Percentiles rank a stretch among this genome's conserved stretches.
Evolutionary conservation across 1,139 yeast genomes (phyloP).

Genomic region (Blastobotrys petasosporus): DNA sequence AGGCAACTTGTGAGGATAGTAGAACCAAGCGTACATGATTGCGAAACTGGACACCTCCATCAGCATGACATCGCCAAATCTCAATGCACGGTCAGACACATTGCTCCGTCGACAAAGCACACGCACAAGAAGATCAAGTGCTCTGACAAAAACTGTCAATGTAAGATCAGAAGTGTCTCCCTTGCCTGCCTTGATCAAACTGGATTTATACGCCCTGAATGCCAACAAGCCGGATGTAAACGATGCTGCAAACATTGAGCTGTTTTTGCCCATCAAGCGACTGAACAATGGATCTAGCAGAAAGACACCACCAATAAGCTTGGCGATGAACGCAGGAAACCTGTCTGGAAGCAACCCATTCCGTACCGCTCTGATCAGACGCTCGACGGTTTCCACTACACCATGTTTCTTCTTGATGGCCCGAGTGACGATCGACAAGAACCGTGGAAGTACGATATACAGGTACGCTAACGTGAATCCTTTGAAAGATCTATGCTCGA

Average conservation of each 20-base stretch:
- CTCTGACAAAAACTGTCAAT: conserved; percentile 23
- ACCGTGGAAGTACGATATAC: conserved; percentile 36
- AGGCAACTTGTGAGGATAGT: conserved; percentile 35
- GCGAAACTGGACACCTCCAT: conserved; percentile 25
- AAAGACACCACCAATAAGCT: conserved; percentile 32
- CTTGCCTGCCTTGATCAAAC: not conserved
- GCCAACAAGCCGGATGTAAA: conserved; percentile 16
- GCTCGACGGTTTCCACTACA: conserved; percentile 13
- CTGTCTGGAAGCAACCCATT: conserved; percentile 32
- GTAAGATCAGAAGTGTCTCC: conserved; percentile 25
- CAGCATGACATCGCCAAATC: conserved; percentile 24
- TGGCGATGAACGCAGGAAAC: conserved; percentile 35
- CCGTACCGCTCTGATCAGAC: conserved; percentile 20
- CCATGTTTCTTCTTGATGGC: conserved; percentile 22
- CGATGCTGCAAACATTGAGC: conserved; percentile 15
- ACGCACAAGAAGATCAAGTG: conserved; percentile 22
- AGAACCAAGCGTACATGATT: conserved; percentile 41
- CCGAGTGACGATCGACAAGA: conserved; percentile 25
- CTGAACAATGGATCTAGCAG: conserved; percentile 33
- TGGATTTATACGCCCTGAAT: conserved; percentile 15
- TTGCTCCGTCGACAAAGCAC: conserved; percentile 11
- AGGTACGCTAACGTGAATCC: conserved; percentile 38
- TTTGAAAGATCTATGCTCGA: conserved; percentile 13
- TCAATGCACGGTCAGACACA: conserved; percentile 20
- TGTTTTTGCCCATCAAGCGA: not conserved